Conservation (phyloP, 768 basidiomycete species). For the Psilocybe azurescens region DNA sequence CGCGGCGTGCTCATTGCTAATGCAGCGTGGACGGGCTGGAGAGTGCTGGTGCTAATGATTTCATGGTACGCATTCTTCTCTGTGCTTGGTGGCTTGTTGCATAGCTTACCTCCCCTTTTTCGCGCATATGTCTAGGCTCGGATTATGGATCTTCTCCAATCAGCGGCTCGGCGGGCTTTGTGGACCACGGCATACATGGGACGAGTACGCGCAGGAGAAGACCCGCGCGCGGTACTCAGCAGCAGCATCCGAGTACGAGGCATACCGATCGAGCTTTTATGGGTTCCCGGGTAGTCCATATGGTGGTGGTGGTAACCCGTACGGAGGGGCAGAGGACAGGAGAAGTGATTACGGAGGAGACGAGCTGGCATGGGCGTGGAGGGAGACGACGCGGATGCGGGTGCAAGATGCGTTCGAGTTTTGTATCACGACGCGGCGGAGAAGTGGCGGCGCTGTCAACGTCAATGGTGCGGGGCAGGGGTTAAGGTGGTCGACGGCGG, state of each 20-base stretch:
- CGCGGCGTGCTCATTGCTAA: constrained; percentile 82
- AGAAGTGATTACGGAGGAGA: constrained; percentile 36
- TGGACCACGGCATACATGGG: constrained; percentile 85
- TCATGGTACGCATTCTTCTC: constrained; percentile 61
- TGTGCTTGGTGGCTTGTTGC: background rate
- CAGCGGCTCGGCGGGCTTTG: constrained; percentile 82
- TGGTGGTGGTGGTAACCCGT: background rate
- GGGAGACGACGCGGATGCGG: constrained; percentile 68
- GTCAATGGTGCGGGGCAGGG: constrained; percentile 19
- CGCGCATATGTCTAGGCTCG: constrained; percentile 52
- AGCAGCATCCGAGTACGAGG: constrained; percentile 43
- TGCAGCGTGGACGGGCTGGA: constrained; percentile 82
- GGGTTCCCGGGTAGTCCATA: background rate
- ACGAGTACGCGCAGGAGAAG: constrained; percentile 78
- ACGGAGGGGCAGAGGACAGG: constrained; percentile 3
- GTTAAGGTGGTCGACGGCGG: constrained; percentile 36
- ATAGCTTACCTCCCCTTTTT: constrained; percentile 6
- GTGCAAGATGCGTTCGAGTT: constrained; percentile 85
- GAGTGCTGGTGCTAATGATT: constrained; percentile 64
- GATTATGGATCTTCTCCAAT: constrained; percentile 80
- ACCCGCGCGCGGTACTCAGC: constrained; percentile 54
- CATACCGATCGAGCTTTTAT: constrained; percentile 23
- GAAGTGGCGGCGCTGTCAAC: constrained; percentile 19
- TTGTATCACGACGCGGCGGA: constrained; percentile 51
- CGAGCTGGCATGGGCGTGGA: constrained; percentile 81